Evolutionary conservation across 1,284 basidiomycete species (phyloP), one percentile per base, ranked within the genome.

Genomic region (Mycosarcoma maydis): DNA sequence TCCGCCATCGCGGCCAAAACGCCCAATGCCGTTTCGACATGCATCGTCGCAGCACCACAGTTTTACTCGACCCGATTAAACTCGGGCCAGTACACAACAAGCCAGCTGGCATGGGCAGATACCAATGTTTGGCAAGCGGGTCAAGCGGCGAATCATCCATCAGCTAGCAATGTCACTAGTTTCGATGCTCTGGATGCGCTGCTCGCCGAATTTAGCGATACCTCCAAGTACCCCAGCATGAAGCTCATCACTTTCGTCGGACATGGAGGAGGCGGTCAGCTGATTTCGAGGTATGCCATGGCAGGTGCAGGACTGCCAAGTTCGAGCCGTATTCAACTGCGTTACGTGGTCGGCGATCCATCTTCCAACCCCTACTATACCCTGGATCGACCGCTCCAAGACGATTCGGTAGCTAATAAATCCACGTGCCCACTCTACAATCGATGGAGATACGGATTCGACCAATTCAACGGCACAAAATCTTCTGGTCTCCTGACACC

Each of bases 261-360:
- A 6, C 80, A 81, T 22, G 80, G 79, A 13, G 80, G 76, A 7
- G 80, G 80, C 34, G 80, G 43, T 11, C 80, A 81, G 45, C 46
- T 80, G 16, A 72, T 77, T 32, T 70, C 72, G 40, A 59, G 80
- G n/a, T 81, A 80, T 37, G 75, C 80, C 0, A 58, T 72, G 8
- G 59, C 76, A 2, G 74, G 79, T 9, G 66, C 64, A 22, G 66
- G 72, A 17, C 10, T 66, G 2, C 58, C 65, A 1, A 29, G 36
- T 26, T 44, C 24, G 11, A 48, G 57, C 37, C 42, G 34, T 16
- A 43, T 80, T 13, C 57, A 73, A 5, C 29, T 81, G 17, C 72
- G 80, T 0, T 81, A 80, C 46, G 64, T 81, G 19, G 68, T 73
- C 6, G 78, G 78, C 7, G 80, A 81, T 36, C 80, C 80, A 6